A percentile compares a stretch with the other conserved stretches of the same genome.
phyloP scores from a whole-genome alignment of 805 yeast genomes.

The Saccharomycopsis olivae region DNA sequence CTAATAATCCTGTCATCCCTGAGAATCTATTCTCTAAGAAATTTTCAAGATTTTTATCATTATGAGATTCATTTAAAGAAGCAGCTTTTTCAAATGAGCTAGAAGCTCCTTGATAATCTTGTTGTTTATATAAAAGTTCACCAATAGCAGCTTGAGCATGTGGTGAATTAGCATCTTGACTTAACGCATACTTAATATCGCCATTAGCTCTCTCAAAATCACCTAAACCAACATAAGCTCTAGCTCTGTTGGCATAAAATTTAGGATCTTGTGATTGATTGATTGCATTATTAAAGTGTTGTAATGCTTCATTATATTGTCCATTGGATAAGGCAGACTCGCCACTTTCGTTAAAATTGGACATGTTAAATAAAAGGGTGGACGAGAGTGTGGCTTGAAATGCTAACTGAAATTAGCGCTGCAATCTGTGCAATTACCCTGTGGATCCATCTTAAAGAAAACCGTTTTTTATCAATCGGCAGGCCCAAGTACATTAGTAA shows the following conservation, averaged over 20 bases:
- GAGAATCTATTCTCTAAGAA: slow-evolving; percentile 9
- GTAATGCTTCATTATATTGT: slow-evolving; percentile 8
- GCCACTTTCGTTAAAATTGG: too few relatives aligned
- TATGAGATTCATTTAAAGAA: slow-evolving; percentile 6
- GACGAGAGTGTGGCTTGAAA: too few relatives aligned
- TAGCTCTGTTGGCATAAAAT: slow-evolving; percentile 12
- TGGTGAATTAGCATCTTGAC: slow-evolving; percentile 3
- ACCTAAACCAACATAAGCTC: slow-evolving; percentile 14
- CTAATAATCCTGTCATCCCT: slow-evolving; percentile 7
- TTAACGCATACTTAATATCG: slow-evolving; percentile 2
- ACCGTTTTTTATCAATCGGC: too few relatives aligned
- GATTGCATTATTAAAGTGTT: slow-evolving; percentile 6
- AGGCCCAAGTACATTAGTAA: too few relatives aligned
- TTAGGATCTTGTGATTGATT: slow-evolving; percentile 5
- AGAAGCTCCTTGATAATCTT: slow-evolving; percentile 13
- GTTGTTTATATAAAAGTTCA: slow-evolving; percentile 7
- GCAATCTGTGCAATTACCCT: too few relatives aligned
- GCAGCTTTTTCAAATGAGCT: slow-evolving; percentile 14
- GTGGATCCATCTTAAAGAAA: too few relatives aligned
- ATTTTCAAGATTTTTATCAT: slow-evolving; percentile 1
- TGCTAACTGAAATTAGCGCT: too few relatives aligned
- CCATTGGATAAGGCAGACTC: slow-evolving; percentile 8
- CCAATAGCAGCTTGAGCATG: slow-evolving; percentile 14
- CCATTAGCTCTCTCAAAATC: slow-evolving; percentile 4
- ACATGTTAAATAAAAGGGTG: too few relatives aligned